Base-by-base conservation (phyloP, 768 basidiomycete genomes). In the Boletus patriciae region DNA sequence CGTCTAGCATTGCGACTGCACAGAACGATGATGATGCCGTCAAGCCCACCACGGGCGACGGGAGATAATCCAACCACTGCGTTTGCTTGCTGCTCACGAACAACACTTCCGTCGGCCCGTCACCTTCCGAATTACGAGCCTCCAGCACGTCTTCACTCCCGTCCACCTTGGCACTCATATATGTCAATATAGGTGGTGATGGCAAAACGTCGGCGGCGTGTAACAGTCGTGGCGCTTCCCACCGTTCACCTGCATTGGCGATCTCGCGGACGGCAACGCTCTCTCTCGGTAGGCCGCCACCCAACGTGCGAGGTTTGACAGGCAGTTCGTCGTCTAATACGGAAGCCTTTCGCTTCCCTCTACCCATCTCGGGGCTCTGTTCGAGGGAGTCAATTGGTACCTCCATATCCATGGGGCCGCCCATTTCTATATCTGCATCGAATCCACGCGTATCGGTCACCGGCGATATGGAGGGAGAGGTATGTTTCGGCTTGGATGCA, bases 51-150 rank as follows among this genome's bases (percentile, higher is more conserved):
- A 83, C 84, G 25, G 88, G 86, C 3, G 82, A 83, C 1, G 90
- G 84, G 9, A 96, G 65, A 72, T 90, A 98, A 71, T 98, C 95
- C 43, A 95, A 72, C 94, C 95, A 98, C 52, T 89, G 84, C 12
- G 85, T 88, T 56, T 87, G 82, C 73, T 85, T 86, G 34, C 81
- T 79, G 64, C 76, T 81, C 52, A 82, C 73, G 56, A 85, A 85
- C 7, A 81, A 73, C 16, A 98, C 79, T 64, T 94, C 92, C 18
- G 82, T 80, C 5, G 80, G 77, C n/a, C 80, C 81, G 48, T 77
- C 80, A 41, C 81, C 79, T 57, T 87, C 88, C 8, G 85, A 78
- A 76, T 99, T 98, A 48, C 83, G 77, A 3, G 77, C 91, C 70
- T 98, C 94, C 38, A 97, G 72, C 9, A 85, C 64, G 52, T 89